These are phyloP conservation scores for Fremontodendron californicum DNA, from an alignment of 345 rosid species.

Conservation along the genomic window DNA sequence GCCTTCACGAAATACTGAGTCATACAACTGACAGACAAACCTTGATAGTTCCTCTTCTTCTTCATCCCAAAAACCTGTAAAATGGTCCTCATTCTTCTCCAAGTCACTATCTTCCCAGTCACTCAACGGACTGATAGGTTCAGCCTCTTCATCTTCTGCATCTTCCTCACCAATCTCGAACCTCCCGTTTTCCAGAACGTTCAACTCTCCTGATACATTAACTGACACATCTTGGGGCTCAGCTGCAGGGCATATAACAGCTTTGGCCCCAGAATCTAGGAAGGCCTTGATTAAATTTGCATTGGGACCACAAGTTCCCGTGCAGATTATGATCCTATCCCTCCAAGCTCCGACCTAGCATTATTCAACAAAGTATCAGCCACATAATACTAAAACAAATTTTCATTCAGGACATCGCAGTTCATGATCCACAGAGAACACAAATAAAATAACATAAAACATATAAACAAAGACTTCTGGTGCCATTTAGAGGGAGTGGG, in stretches of 20 bases:
- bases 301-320: slow-evolving; percentile 66
- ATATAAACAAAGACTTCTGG: background rate
- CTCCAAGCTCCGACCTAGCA: slow-evolving; percentile 95
- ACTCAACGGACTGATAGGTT: slow-evolving; percentile 61
- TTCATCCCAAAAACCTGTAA: slow-evolving; percentile 62
- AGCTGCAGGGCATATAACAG: slow-evolving; percentile 65
- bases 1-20: slow-evolving; percentile 63
- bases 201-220: slow-evolving; percentile 50
- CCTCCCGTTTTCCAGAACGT: slow-evolving; percentile 53
- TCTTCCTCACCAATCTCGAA: slow-evolving; percentile 97
- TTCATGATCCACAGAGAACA: background rate
- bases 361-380: slow-evolving; percentile 18
- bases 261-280: slow-evolving; percentile 88
- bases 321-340: slow-evolving; percentile 84
- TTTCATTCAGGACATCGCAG: background rate
- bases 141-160: slow-evolving; percentile 65
- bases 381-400: background rate
- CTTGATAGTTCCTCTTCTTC: slow-evolving; percentile 74
- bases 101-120: slow-evolving; percentile 96
- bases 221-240: slow-evolving; percentile 63
- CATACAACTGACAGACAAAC: slow-evolving; percentile 69
- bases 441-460: background rate
- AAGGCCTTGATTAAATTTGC: slow-evolving; percentile 54
- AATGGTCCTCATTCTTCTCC: slow-evolving; percentile 39
- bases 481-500: background rate